phyloP scores from a whole-genome alignment of 768 basidiomycete species.

The Mycena latifolia region DNA sequence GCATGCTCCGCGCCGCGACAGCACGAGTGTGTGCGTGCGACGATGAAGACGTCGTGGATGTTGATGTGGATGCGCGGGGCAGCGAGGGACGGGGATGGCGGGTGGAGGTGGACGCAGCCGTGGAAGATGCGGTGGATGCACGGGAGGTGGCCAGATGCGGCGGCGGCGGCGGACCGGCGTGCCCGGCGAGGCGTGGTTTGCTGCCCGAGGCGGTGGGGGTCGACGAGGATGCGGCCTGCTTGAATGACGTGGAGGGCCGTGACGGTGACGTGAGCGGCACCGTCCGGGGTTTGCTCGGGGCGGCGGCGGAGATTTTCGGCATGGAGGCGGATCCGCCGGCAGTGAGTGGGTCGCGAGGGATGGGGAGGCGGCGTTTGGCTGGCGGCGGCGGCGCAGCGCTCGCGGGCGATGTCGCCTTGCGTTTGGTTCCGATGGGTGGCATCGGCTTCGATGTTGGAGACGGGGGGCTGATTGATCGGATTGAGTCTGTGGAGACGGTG shows the following conservation, averaged over 20 bases:
- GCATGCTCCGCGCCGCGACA: neutral
- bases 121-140: neutral
- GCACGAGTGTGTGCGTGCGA: no score
- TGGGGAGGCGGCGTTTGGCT: slow-evolving; percentile 4
- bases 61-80: neutral
- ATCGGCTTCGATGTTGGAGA: neutral
- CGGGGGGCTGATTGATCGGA: neutral
- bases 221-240: no score
- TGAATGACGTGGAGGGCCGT: neutral
- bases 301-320: neutral
- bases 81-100: neutral
- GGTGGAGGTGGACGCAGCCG: neutral
- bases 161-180: neutral
- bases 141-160: neutral
- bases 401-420: slow-evolving; percentile 12
- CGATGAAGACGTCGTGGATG: neutral
- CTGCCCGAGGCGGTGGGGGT: neutral
- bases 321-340: neutral
- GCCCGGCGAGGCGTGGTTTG: neutral
- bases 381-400: neutral
- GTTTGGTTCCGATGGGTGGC: neutral
- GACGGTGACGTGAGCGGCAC: neutral
- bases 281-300: neutral
- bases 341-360: neutral
- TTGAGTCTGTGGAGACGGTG: slow-evolving; percentile 1